These are phyloP conservation scores for Plantago lanceolata DNA, from an alignment of 305 asterid genomes.

Conservation along the genomic window DNA sequence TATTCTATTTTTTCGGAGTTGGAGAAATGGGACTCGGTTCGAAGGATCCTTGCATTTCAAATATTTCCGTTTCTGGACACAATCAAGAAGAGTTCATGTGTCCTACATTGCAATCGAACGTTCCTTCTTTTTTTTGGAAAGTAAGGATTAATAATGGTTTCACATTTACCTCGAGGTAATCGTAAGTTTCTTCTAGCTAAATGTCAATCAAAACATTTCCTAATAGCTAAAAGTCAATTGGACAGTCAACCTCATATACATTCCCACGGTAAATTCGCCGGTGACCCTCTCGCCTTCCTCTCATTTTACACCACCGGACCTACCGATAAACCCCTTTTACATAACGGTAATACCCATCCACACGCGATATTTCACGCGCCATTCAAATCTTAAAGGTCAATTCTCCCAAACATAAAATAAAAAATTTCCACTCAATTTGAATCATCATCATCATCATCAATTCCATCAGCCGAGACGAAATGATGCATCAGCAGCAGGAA, in stretches of 20 bases:
- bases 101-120: no score
- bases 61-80: no score
- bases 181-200: no score
- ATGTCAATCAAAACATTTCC: no score
- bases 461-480: slow-evolving; percentile 7
- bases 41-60: no score
- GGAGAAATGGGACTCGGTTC: no score
- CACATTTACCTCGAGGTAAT: no score
- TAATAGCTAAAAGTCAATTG: background rate
- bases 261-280: slow-evolving; percentile 40
- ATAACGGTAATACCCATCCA: slow-evolving; percentile 1
- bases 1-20: no score
- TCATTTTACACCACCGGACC: slow-evolving; percentile 25
- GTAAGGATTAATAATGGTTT: no score
- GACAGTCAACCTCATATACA: slow-evolving; percentile 13
- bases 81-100: no score
- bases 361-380: slow-evolving; percentile 48
- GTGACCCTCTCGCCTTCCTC: slow-evolving; percentile 31
- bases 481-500: slow-evolving; percentile 46
- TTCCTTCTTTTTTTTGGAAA: no score
- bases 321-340: slow-evolving; percentile 31
- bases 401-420: background rate
- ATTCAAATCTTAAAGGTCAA: slow-evolving; percentile 13
- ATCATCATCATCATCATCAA: background rate
- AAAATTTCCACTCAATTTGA: no score